phyloP scores from a whole-genome alignment of 768 basidiomycete species.

The Cystobasidium ongulense region DNA sequence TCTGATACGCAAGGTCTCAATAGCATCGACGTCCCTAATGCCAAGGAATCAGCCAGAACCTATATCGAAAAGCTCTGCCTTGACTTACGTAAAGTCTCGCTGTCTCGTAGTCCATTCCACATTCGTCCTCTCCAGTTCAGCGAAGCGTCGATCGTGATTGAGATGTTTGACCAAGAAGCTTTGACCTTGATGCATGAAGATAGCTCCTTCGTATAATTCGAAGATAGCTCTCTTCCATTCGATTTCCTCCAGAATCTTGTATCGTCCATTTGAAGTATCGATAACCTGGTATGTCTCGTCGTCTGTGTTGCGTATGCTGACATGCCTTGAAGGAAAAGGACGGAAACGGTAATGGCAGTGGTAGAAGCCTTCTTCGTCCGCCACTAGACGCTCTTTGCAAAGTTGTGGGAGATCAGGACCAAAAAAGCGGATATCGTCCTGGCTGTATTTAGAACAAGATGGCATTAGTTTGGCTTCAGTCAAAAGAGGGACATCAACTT shows the following conservation, averaged over 20 bases:
- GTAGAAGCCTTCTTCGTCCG: slow-evolving; percentile 79
- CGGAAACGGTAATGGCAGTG: slow-evolving; percentile 70
- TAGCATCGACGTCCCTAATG: slow-evolving; percentile 63
- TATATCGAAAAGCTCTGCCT: too few relatives aligned
- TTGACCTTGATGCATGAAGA: slow-evolving; percentile 80
- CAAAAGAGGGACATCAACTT: neutral
- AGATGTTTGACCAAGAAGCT: slow-evolving; percentile 72
- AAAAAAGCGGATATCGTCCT: slow-evolving; percentile 63
- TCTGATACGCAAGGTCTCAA: slow-evolving; percentile 65
- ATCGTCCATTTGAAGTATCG: slow-evolving; percentile 52
- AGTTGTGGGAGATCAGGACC: slow-evolving; percentile 56
- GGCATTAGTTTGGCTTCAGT: neutral
- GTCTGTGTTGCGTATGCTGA: slow-evolving; percentile 66
- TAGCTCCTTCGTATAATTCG: slow-evolving; percentile 76
- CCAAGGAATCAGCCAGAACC: neutral
- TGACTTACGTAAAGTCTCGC: slow-evolving; percentile 66
- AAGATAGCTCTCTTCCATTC: slow-evolving; percentile 76
- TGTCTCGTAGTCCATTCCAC: slow-evolving; percentile 73
- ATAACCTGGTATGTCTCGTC: slow-evolving; percentile 73
- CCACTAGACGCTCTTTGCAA: slow-evolving; percentile 56
- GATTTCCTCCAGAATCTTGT: slow-evolving; percentile 63
- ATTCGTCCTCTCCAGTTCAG: slow-evolving; percentile 62
- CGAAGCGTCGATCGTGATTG: slow-evolving; percentile 67
- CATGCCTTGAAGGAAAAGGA: slow-evolving; percentile 63
- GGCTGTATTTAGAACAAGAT: neutral